These are phyloP conservation scores for Dacryopinax spathularia DNA, from an alignment of 768 basidiomycete species.

Conservation along the genomic window DNA sequence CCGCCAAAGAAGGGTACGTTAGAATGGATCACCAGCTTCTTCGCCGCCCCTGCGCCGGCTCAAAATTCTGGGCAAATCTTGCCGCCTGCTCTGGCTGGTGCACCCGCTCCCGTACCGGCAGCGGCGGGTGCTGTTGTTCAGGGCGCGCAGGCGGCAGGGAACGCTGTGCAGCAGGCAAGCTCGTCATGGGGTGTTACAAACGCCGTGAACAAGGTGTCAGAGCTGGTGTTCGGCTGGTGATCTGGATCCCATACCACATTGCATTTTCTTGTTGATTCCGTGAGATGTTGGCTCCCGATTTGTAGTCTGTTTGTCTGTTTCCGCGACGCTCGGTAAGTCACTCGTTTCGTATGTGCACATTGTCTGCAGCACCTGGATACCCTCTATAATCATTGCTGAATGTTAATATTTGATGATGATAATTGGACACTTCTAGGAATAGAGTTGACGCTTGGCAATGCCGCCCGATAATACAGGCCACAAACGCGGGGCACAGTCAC, in stretches of 20 bases:
- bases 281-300: too few relatives aligned
- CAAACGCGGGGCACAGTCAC: too few relatives aligned
- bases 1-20: background rate
- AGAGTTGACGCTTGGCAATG: too few relatives aligned
- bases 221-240: background rate
- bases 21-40: background rate
- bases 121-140: background rate
- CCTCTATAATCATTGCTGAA: background rate
- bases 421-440: too few relatives aligned
- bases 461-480: too few relatives aligned
- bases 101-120: background rate
- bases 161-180: too few relatives aligned
- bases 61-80: background rate
- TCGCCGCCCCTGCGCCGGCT: background rate
- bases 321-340: background rate
- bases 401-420: background rate
- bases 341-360: background rate
- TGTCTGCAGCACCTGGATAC: background rate
- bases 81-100: background rate
- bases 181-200: background rate
- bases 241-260: background rate
- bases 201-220: background rate
- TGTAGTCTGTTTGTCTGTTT: too few relatives aligned
- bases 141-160: background rate
- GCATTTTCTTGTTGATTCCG: too few relatives aligned